These are phyloP conservation scores for Croton setiger DNA, from an alignment of 441 rosid genomes.

Conservation along the genomic window DNA sequence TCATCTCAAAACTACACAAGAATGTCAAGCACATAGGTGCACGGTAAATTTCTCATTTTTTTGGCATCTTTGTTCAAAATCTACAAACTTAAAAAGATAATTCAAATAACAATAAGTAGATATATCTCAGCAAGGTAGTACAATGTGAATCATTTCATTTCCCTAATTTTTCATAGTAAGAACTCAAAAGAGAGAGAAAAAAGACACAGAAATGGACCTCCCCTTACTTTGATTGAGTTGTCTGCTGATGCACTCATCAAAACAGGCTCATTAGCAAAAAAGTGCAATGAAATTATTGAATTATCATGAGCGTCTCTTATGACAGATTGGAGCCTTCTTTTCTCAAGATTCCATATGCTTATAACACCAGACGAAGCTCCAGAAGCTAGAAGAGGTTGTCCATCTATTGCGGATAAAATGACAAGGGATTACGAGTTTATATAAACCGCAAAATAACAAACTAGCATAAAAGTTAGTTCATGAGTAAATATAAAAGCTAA, in stretches of 20 bases:
- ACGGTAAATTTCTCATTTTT: neutral
- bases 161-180: neutral
- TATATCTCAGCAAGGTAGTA: too few relatives aligned
- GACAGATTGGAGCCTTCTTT: conserved; percentile 83
- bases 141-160: neutral
- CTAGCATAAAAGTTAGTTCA: neutral
- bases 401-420: conserved; percentile 46
- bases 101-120: neutral
- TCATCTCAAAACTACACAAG: neutral
- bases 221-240: conserved; percentile 85
- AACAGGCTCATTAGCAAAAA: conserved; percentile 95
- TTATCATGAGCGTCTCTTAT: conserved; percentile 93
- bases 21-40: neutral
- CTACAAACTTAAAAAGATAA: neutral
- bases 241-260: conserved; percentile 91
- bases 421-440: conserved; percentile 8
- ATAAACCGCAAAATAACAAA: neutral
- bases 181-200: neutral
- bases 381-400: conserved; percentile 90
- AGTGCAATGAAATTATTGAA: conserved; percentile 73
- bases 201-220: conserved; percentile 1
- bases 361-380: conserved; percentile 95
- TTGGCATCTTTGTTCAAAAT: neutral
- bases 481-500: neutral
- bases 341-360: conserved; percentile 96